These are phyloP conservation scores for Brasenia schreberi DNA, from an alignment of 164 flowering plant species.

Conservation along the genomic window DNA sequence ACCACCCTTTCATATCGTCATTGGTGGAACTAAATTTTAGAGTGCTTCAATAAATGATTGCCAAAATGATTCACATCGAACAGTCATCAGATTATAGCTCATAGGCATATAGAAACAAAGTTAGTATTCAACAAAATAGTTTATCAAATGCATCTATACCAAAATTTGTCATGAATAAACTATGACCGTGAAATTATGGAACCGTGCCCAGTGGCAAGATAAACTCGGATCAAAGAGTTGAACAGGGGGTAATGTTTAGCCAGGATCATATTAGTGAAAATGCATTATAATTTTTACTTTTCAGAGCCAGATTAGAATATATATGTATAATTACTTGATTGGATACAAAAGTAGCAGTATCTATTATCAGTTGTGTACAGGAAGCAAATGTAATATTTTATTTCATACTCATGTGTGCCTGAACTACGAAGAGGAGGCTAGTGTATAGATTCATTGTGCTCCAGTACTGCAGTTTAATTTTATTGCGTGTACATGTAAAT, in stretches of 20 bases:
- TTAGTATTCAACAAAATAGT: not conserved
- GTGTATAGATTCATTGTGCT: no score
- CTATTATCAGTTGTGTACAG: no score
- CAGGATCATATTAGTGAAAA: not conserved
- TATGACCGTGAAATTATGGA: not conserved
- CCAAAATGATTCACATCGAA: not conserved
- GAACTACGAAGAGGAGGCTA: no score
- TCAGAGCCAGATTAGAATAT: no score
- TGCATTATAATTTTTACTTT: not conserved
- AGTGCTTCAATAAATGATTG: not conserved
- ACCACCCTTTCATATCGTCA: conserved; percentile 58
- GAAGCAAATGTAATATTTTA: no score
- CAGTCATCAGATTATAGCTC: not conserved
- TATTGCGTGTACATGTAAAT: no score
- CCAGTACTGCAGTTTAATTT: no score
- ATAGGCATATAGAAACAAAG: not conserved
- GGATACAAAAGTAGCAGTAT: no score
- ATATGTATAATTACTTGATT: no score
- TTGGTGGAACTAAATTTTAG: not conserved
- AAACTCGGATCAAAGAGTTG: no score
- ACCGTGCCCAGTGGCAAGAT: no score
- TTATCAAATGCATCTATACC: not conserved
- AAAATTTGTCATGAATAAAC: not conserved
- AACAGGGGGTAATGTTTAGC: not conserved
- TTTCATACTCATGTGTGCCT: no score